Evolutionary conservation across 2,329 filamentous ascomycete species (phyloP).

Genomic region (Cladosporium sp.): DNA sequence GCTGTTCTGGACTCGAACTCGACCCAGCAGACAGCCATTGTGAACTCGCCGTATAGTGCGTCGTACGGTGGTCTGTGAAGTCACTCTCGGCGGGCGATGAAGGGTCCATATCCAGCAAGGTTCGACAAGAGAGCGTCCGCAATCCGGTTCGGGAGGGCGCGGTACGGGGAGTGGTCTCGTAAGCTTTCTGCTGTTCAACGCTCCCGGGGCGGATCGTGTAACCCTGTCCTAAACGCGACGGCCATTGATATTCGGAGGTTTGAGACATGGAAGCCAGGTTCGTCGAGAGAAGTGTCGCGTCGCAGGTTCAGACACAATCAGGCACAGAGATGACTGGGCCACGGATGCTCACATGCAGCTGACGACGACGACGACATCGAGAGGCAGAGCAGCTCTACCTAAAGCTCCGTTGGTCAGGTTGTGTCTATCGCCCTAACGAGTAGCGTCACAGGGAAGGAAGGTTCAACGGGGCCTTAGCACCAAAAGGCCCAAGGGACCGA

Average conservation of each 20-base stretch:
- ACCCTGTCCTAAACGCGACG: conserved; percentile 8
- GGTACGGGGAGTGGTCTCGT: conserved; percentile 12
- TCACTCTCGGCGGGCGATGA: conserved; percentile 9
- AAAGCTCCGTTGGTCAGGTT: conserved; percentile 11
- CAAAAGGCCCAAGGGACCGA: neutral
- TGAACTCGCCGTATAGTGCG: conserved; percentile 16
- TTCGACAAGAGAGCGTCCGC: conserved; percentile 6
- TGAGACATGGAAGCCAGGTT: neutral
- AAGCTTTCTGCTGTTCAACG: conserved; percentile 13
- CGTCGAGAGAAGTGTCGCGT: neutral
- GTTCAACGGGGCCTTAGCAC: conserved; percentile 9
- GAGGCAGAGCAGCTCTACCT: conserved; percentile 4
- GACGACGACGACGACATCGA: conserved; percentile 5
- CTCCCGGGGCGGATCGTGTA: conserved; percentile 11
- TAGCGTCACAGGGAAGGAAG: conserved; percentile 13
- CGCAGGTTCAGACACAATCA: conserved; percentile 1
- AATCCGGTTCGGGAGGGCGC: conserved; percentile 12
- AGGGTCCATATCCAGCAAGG: conserved; percentile 11
- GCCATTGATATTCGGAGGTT: conserved; percentile 5
- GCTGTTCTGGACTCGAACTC: conserved; percentile 18
- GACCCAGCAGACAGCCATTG: conserved; percentile 16
- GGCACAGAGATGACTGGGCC: conserved; percentile 1
- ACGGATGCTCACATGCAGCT: conserved; percentile 7
- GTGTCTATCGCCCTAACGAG: conserved; percentile 3
- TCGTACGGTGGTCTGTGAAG: conserved; percentile 5